Percentiles rank a stretch among this genome's conserved stretches.
Evolutionary conservation across 176 grass and related monocot species (phyloP).

Genomic region (Elaeis guineensis): DNA sequence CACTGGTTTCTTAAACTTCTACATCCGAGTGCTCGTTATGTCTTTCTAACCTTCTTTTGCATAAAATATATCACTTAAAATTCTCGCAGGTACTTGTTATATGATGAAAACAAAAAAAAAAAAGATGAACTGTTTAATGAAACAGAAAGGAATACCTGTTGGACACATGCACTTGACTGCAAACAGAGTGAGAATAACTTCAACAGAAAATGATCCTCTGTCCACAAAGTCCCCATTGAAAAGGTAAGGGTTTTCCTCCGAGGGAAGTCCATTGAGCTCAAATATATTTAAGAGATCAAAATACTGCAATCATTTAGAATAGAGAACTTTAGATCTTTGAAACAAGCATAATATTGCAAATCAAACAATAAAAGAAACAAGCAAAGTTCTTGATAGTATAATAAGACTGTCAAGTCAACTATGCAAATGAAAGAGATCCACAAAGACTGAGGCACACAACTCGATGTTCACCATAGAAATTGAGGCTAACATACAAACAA

Average conservation of each 20-base stretch:
- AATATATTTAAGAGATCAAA: constrained; percentile 93
- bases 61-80: constrained; percentile 8
- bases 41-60: too few relatives aligned
- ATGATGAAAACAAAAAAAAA: constrained; percentile 1
- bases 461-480: too few relatives aligned
- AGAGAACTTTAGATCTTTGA: too few relatives aligned
- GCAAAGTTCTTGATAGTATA: too few relatives aligned
- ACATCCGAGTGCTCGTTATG: too few relatives aligned
- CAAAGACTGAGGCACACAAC: too few relatives aligned
- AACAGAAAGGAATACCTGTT: constrained; percentile 31
- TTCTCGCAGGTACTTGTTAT: neutral
- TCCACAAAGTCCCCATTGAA: constrained; percentile 99
- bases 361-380: too few relatives aligned
- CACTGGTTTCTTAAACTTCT: too few relatives aligned
- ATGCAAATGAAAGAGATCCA: too few relatives aligned
- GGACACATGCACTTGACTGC: constrained; percentile 89
- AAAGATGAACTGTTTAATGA: neutral
- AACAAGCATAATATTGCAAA: too few relatives aligned
- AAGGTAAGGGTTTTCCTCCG: constrained; percentile 91
- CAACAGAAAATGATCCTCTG: constrained; percentile 89
- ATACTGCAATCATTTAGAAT: constrained; percentile 36
- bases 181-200: constrained; percentile 95
- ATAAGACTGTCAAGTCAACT: too few relatives aligned
- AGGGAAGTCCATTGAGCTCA: constrained; percentile 90
- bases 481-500: too few relatives aligned